A percentile compares a stretch with the other conserved stretches of the same genome.
phyloP scores from a whole-genome alignment of 2,329 filamentous ascomycete species.

The Pseudogymnoascus sp. region DNA sequence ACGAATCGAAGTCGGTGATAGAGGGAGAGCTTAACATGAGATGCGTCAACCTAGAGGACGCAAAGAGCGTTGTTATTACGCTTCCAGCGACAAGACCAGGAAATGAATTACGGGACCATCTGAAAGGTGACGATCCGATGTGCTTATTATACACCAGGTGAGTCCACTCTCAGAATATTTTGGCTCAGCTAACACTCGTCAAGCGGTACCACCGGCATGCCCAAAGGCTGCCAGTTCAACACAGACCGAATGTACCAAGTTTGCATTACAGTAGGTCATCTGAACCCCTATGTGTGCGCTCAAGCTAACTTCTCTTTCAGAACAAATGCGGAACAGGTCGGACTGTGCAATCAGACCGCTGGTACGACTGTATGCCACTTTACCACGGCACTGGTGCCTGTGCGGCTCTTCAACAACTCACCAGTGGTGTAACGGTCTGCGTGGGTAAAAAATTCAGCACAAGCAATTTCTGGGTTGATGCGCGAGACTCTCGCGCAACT shows the following conservation, averaged over 20 bases:
- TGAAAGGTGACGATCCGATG: slow-evolving; percentile 47
- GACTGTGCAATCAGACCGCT: slow-evolving; percentile 44
- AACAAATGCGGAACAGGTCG: slow-evolving; percentile 15
- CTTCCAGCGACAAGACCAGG: slow-evolving; percentile 44
- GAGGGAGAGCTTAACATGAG: slow-evolving; percentile 41
- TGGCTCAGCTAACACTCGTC: not conserved
- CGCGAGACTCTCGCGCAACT: slow-evolving; percentile 59
- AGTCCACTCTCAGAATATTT: slow-evolving; percentile 12
- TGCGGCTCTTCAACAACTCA: slow-evolving; percentile 20
- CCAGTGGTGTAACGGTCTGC: slow-evolving; percentile 46
- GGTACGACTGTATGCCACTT: slow-evolving; percentile 69
- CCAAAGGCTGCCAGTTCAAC: slow-evolving; percentile 61
- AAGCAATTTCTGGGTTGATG: slow-evolving; percentile 63
- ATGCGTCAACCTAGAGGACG: slow-evolving; percentile 43
- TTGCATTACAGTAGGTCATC: slow-evolving; percentile 21
- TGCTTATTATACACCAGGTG: slow-evolving; percentile 63
- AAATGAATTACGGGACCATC: slow-evolving; percentile 45
- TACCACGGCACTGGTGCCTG: slow-evolving; percentile 64
- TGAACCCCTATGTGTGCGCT: not conserved
- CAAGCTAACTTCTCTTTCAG: slow-evolving; percentile 11
- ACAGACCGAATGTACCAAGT: slow-evolving; percentile 34
- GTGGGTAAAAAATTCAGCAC: slow-evolving; percentile 62
- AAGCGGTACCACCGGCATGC: slow-evolving; percentile 66
- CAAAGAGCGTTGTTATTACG: slow-evolving; percentile 40
- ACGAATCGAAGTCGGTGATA: slow-evolving; percentile 48